Base-by-base conservation (phyloP, 495 filamentous ascomycete genomes). In the Annulohypoxylon moriforme region DNA sequence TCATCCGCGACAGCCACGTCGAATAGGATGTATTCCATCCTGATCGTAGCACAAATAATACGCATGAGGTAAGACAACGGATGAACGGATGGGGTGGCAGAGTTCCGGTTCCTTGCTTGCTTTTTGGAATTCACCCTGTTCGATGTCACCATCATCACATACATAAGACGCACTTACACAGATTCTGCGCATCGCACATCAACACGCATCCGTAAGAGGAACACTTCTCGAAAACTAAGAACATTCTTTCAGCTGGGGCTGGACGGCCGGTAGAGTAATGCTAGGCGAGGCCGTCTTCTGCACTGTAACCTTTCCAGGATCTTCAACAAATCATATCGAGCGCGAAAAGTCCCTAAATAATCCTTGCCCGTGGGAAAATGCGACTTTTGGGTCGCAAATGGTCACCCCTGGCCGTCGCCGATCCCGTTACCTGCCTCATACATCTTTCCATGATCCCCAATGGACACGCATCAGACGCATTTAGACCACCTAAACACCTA, bases 201-300 rank as follows among this genome's bases (percentile, higher is more conserved):
- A 22, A 13, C 8, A 13, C 10, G 16, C 14, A n/a, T 53, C 64
- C 55, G 20, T 31, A 67, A 67, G 13, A 29, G 56, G 71, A 46
- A 70, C 53, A 1, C 67, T 74, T 74, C 62, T 34, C 61, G 71
- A 74, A 73, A 38, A 11, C 14, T 70, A 66, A 60, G 34, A 52
- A 52, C 5, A 18, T 49, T 52, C 18, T 20, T 27, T 66, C 64
- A 67, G 61, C 47, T 47, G 63, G 56, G 66, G 66, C 65, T 60
- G 57, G 55, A 18, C 1, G 22, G 2, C 8, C 36, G 55, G 36
- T 8, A 58, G 34, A 58, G 55, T 25, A 58, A 25, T 31, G 33
- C 18, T 24, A 58, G 55, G 55, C 34, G 50, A 55, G 5, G 27
- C 34, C 55, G 55, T 33, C 1, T 24, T 24, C 36, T 40, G 11